Conservation (phyloP, 208 protist species). For the Naegleria fowleri region DNA sequence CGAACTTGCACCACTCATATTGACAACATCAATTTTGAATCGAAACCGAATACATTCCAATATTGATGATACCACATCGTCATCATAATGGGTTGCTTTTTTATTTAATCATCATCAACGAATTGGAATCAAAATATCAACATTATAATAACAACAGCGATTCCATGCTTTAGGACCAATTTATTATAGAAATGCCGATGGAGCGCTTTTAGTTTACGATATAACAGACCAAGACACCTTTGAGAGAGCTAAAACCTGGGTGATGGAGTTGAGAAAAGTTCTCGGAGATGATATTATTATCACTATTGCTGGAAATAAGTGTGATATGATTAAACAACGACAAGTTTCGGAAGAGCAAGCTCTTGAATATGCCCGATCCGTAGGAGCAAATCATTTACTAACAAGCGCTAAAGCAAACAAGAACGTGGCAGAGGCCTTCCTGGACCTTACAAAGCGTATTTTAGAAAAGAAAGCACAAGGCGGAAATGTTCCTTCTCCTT, state of each 20-base stretch:
- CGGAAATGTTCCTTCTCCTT: not conserved
- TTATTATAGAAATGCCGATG: slow-evolving; percentile 80
- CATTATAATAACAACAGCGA: not conserved
- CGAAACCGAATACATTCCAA: not conserved
- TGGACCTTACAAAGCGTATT: slow-evolving; percentile 44
- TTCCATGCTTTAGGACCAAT: slow-evolving; percentile 75
- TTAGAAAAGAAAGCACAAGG: not conserved
- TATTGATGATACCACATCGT: not conserved
- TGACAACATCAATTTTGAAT: not conserved
- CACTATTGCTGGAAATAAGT: slow-evolving; percentile 87
- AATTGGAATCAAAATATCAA: not conserved
- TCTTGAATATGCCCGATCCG: slow-evolving; percentile 47
- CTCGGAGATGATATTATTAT: slow-evolving; percentile 71
- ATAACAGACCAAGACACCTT: slow-evolving; percentile 84
- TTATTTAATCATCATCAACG: not conserved
- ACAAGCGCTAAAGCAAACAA: slow-evolving; percentile 63
- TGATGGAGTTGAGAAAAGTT: slow-evolving; percentile 82
- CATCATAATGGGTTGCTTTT: not conserved
- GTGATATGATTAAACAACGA: slow-evolving; percentile 64
- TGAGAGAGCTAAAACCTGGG: slow-evolving; percentile 83
- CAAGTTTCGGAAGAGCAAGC: slow-evolving; percentile 64
- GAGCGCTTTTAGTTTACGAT: slow-evolving; percentile 88
- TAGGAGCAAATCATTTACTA: slow-evolving; percentile 57
- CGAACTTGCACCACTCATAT: too few relatives aligned
- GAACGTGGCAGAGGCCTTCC: slow-evolving; percentile 61